phyloP scores from a whole-genome alignment of 306 rosid genomes.

The Fragaria iinumae region DNA sequence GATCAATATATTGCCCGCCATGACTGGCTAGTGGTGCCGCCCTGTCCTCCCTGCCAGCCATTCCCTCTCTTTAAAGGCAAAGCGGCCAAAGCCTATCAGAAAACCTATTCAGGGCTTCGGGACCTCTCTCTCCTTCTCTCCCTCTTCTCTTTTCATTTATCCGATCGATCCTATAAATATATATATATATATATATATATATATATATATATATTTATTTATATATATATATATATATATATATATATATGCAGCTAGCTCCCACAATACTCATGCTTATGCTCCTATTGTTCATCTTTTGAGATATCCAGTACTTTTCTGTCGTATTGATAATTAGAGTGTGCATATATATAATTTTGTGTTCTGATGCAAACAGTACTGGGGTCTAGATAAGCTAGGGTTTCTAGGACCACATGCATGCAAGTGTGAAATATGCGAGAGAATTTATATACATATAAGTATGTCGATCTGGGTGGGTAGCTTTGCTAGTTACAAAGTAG shows the following conservation, averaged over 20 bases:
- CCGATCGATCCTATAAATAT: background rate
- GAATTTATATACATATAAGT: background rate
- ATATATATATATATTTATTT: too few relatives aligned
- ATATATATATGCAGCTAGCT: slow-evolving; percentile 2
- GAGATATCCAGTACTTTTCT: background rate
- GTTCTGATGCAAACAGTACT: background rate
- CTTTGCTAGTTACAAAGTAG: background rate
- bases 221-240: too few relatives aligned
- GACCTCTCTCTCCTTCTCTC: background rate
- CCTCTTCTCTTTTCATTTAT: slow-evolving; percentile 5
- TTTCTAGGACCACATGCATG: slow-evolving; percentile 24
- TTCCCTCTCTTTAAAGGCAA: slow-evolving; percentile 14
- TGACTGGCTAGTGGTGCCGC: slow-evolving; percentile 7
- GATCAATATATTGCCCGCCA: background rate
- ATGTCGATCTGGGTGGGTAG: background rate
- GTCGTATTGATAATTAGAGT: background rate
- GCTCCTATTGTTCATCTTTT: slow-evolving; percentile 5
- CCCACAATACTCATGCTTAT: background rate
- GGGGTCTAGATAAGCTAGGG: slow-evolving; percentile 17
- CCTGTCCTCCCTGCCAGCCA: slow-evolving; percentile 5
- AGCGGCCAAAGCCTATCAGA: slow-evolving; percentile 14
- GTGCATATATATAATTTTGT: background rate
- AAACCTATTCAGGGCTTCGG: slow-evolving; percentile 18
- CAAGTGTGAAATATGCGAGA: background rate
- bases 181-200: background rate